Percentiles rank a stretch among this genome's conserved stretches.
These are phyloP conservation scores for Arthrocladium fulminans DNA, from an alignment of 2,329 filamentous ascomycete genomes.

Conservation along the genomic window DNA sequence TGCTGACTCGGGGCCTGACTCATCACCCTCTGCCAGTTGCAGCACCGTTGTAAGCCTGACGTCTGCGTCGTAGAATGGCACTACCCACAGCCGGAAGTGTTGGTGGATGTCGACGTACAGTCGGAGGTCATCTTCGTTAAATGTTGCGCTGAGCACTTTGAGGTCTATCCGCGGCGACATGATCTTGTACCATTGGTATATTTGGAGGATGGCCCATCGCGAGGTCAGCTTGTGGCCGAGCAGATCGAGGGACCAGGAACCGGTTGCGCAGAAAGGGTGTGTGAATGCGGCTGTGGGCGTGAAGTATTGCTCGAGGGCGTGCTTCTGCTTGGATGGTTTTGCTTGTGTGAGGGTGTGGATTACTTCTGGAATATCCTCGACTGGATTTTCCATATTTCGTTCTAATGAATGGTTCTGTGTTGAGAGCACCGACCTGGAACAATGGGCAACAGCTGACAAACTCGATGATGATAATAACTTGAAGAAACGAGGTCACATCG, in stretches of 20 bases:
- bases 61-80: constrained; percentile 64
- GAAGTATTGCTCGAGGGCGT: constrained; percentile 64
- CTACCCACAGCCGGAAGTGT: constrained; percentile 65
- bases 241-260: constrained; percentile 30
- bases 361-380: constrained; percentile 50
- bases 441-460: no score
- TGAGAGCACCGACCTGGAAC: no score
- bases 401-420: no score
- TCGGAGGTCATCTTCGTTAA: constrained; percentile 55
- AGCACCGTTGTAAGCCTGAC: constrained; percentile 62
- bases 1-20: constrained; percentile 42
- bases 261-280: constrained; percentile 69
- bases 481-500: no score
- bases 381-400: constrained; percentile 19
- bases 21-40: constrained; percentile 42
- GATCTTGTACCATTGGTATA: constrained; percentile 80
- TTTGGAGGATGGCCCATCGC: constrained; percentile 55
- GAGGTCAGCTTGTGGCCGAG: constrained; percentile 41
- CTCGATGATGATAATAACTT: no score
- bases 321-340: constrained; percentile 54
- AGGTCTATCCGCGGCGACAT: constrained; percentile 65
- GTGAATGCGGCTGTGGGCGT: constrained; percentile 61
- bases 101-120: constrained; percentile 69
- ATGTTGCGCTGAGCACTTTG: constrained; percentile 59
- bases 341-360: constrained; percentile 62